Base-by-base conservation (phyloP, 2,329 filamentous ascomycete species). In the Tolypocladium amazonense region DNA sequence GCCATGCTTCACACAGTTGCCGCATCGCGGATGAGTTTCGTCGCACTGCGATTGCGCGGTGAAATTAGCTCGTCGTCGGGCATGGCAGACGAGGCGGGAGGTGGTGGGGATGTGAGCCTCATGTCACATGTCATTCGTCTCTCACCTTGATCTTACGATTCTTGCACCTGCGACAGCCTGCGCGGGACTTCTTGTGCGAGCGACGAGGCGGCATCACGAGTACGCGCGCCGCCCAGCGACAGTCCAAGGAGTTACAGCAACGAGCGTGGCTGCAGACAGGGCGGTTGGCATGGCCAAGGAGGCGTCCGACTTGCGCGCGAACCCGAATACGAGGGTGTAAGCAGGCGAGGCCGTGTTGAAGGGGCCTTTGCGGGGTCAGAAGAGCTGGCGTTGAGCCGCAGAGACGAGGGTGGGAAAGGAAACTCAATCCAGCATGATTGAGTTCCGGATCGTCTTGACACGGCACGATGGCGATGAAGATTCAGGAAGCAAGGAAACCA, bases 171-270 rank as follows among this genome's bases (percentile, higher is more conserved):
- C 80, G 78, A 66, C 86, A 89, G 54, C 86, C 86, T 57, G 85
- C 81, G 65, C 86, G 80, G 60, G 84, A 88, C 75, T 88, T 89
- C 69, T 87, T 88, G 72, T 89, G 86, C 50, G 85, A 86, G 69
- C 85, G 79, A 67, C 85, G 77, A 37, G 85, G 85, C 62, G 85
- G 83, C 84, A 87, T 87, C 55, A 62, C 71, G 57, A 61, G 56
- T 60, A 64, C 61, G 67, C 61, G 63, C 59, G 61, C 64, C 62
- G 63, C 65, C 65, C 65, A 63, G 63, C 61, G 39, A 23, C 55
- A 64, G 62, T 65, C 58, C 57, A 61, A 53, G 55, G 61, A 61
- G 62, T 64, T 62, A 67, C 62, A 60, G 65, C 66, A 60, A 66
- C 61, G 65, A 65, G 64, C 64, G 62, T 67, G 61, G 62, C 62